phyloP scores from a whole-genome alignment of 140 eudicot species.

The Stevia rebaudiana region DNA sequence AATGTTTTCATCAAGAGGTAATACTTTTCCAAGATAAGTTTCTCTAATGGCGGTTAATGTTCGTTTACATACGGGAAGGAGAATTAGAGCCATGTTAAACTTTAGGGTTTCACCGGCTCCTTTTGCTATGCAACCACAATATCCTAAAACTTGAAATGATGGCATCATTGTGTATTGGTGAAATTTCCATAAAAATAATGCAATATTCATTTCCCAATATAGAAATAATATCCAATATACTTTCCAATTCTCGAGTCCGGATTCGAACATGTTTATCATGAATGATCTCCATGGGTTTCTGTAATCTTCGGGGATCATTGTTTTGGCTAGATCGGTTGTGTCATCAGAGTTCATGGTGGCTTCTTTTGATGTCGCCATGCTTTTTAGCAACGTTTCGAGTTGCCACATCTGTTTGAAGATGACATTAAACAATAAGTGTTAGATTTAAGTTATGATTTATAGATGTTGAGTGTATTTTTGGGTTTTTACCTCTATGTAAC shows the following conservation, averaged over 20 bases:
- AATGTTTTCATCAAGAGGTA: slow-evolving; percentile 87
- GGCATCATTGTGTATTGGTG: slow-evolving; percentile 33
- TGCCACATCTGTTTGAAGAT: slow-evolving; percentile 80
- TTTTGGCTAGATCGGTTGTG: slow-evolving; percentile 58
- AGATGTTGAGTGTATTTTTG: neutral
- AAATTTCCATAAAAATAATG: slow-evolving; percentile 65
- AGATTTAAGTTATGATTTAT: neutral
- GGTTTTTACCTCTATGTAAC: slow-evolving; percentile 69
- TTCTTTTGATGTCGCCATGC: slow-evolving; percentile 39
- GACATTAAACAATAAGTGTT: neutral
- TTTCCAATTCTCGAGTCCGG: slow-evolving; percentile 63
- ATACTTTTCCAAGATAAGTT: slow-evolving; percentile 44
- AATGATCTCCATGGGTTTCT: slow-evolving; percentile 44
- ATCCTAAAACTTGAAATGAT: slow-evolving; percentile 56
- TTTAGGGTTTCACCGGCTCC: slow-evolving; percentile 80
- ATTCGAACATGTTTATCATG: slow-evolving; percentile 37
- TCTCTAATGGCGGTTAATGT: slow-evolving; percentile 72
- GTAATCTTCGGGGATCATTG: slow-evolving; percentile 77
- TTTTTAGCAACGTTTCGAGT: slow-evolving; percentile 80
- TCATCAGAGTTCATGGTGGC: slow-evolving; percentile 22
- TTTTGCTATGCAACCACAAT: slow-evolving; percentile 81
- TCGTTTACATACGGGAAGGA: slow-evolving; percentile 84
- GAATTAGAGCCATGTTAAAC: slow-evolving; percentile 89
- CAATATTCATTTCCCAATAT: slow-evolving; percentile 45
- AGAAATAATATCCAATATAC: slow-evolving; percentile 50